Evolutionary conservation across 2,329 filamentous ascomycete genomes (phyloP), one percentile per base, ranked within the genome.

Genomic region (Daldinia sp.): DNA sequence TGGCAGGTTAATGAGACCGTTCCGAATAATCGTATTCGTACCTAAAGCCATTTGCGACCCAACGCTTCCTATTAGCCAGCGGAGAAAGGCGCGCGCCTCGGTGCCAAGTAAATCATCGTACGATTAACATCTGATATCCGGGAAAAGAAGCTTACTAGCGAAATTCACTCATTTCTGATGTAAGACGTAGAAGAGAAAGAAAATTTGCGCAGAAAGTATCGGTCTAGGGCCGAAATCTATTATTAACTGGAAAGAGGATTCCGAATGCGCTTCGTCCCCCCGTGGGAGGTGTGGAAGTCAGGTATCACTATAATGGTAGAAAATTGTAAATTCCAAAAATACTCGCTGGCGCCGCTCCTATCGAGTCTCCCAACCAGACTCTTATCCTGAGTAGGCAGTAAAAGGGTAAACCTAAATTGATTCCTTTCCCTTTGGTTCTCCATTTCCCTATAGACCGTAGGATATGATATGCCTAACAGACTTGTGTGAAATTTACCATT

Each of bases 131-230:
- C 35, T n/a, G 43, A 61, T 35, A 3, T 41, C 43, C 50, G 19
- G 41, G 34, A 30, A 32, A 51, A 34, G 32, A 17, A 35, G 54
- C 27, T 50, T 29, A 41, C 34, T 25, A 55, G 54, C 45, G 25
- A 57, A 64, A 57, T 53, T 65, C 51, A 53, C 55, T 66, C 59
- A 56, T 34, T 49, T 62, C 53, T 54, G 54, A 63, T 39, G 60
- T 54, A 48, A 58, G 49, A 58, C 11, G 13, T 49, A n/a, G 9
- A 25, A 21, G 11, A 55, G 39, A 25, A 32, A 34, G 19, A 50
- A 29, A 23, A 32, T 53, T 25, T 37, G 53, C 52, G 32, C 23
- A 51, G 17, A 57, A 53, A 54, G 53, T 54, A 53, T 49, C 59
- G 50, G 59, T 49, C 17, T n/a, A 9, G 13, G 17, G 54, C 30